phyloP scores from a whole-genome alignment of 116 monocot species.

The Posidonia oceanica region DNA sequence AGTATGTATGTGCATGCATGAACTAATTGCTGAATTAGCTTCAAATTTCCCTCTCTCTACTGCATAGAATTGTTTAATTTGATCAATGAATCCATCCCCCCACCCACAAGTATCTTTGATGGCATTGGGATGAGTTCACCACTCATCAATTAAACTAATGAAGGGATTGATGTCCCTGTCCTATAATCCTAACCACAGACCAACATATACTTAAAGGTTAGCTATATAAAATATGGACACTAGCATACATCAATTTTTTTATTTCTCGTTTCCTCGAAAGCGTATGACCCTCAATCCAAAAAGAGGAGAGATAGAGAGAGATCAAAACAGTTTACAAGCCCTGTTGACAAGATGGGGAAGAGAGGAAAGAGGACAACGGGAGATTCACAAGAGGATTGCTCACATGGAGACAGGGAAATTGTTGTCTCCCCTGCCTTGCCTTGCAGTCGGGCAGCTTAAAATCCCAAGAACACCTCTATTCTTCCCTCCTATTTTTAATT shows the following conservation, averaged over 20 bases:
- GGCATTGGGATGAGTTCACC: constrained; percentile 2
- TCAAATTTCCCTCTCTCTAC: background rate
- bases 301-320: constrained; percentile 4
- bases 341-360: constrained; percentile 11
- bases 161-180: constrained; percentile 2
- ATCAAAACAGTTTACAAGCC: background rate
- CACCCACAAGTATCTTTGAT: background rate
- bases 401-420: constrained; percentile 22
- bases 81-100: background rate
- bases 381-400: constrained; percentile 10
- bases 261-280: constrained; percentile 4
- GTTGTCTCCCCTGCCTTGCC: constrained; percentile 6
- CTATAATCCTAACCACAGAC: constrained; percentile 3
- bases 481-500: background rate
- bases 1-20: no score
- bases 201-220: background rate
- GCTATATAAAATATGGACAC: background rate
- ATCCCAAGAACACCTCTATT: constrained; percentile 11
- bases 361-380: background rate
- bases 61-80: background rate
- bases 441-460: constrained; percentile 10
- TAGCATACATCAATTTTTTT: constrained; percentile 2
- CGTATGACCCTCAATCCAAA: background rate
- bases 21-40: no score
- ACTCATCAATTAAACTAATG: background rate